Base-by-base conservation (phyloP, 2,329 filamentous ascomycete genomes). In the Blastomyces gilchristii region DNA sequence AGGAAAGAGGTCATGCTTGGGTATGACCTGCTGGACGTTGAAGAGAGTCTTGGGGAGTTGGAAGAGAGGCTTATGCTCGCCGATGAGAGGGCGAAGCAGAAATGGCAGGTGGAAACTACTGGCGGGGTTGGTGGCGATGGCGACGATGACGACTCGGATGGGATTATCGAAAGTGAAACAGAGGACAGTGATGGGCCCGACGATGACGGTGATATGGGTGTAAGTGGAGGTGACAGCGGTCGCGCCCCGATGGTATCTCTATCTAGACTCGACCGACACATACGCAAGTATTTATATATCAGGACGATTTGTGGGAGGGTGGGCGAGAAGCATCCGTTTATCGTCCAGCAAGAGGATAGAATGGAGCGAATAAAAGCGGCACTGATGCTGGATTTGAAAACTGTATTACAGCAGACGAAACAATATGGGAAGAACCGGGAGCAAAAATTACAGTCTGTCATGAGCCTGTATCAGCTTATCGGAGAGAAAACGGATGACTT, bases 11-110 rank as follows among this genome's bases (percentile, higher is more conserved):
- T 93, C 52, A 85, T 88, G 68, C 67, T 83, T 12, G 85, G 82
- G n/a, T 77, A 82, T 68, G 71, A 73, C 1, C 64, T 81, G 62
- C 68, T 81, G 59, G 79, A 80, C 63, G 74, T 78, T 64, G 74
- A 75, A 16, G 76, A 78, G 53, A 73, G 76, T n/a, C 69, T 81
- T 41, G 77, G 77, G 25, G 86, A 88, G 68, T 83, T 89, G 70
- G 85, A 84, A 68, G 85, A 85, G 47, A 88, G 80, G 62, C 82
- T 90, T 67, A 86, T 90, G 76, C 88, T 91, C 62, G 85, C 14
- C 54, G 78, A 62, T 81, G 83, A 31, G 68, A 67, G 37, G 68
- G 62, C 64, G 65, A 52, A 67, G 68, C 22, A 45, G 56, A 64
- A 62, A 45, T 5, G 54, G 71, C 5, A 71, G 73, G 5, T 12